phyloP scores from a whole-genome alignment of 805 yeast species.

The Jamesozyma lodderae region DNA sequence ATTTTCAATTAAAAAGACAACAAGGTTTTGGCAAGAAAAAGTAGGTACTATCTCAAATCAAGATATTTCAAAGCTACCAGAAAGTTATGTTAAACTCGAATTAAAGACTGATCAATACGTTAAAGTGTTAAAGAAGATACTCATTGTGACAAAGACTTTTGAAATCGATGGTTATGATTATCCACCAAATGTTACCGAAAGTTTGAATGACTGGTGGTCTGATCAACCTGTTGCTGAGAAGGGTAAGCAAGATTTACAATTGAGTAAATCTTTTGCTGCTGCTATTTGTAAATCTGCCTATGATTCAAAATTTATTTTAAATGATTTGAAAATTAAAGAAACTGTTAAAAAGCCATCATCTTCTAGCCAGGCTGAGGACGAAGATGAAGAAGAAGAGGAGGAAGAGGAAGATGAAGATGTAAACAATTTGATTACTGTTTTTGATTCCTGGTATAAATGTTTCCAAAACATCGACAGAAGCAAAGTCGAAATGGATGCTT shows the following conservation, averaged over 20 bases:
- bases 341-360: too few species aligned
- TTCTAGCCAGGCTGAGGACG: too few species aligned
- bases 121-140: conserved; percentile 44
- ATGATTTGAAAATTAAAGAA: conserved; percentile 17
- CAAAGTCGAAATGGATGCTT: conserved; percentile 60
- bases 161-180: conserved; percentile 72
- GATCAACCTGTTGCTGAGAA: conserved; percentile 4
- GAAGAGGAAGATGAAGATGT: conserved; percentile 41
- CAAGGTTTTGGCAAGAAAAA: conserved; percentile 42
- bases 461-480: conserved; percentile 58
- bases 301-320: conserved; percentile 40
- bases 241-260: conserved; percentile 16
- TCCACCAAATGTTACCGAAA: conserved; percentile 70
- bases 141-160: conserved; percentile 51
- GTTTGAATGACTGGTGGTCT: conserved; percentile 47
- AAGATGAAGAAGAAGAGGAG: conserved; percentile 26
- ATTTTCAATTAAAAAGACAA: conserved; percentile 22
- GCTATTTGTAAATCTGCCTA: conserved; percentile 52
- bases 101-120: conserved; percentile 56
- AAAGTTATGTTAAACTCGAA: conserved; percentile 61
- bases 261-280: conserved; percentile 65
- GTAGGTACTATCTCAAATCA: conserved; percentile 47
- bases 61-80: conserved; percentile 64
- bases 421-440: conserved; percentile 35
- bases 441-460: conserved; percentile 43